Evolutionary conservation across 192 early-diverging fungal species (phyloP), one percentile per base, ranked within the genome.

Genomic region (Backusella mclennaniae): DNA sequence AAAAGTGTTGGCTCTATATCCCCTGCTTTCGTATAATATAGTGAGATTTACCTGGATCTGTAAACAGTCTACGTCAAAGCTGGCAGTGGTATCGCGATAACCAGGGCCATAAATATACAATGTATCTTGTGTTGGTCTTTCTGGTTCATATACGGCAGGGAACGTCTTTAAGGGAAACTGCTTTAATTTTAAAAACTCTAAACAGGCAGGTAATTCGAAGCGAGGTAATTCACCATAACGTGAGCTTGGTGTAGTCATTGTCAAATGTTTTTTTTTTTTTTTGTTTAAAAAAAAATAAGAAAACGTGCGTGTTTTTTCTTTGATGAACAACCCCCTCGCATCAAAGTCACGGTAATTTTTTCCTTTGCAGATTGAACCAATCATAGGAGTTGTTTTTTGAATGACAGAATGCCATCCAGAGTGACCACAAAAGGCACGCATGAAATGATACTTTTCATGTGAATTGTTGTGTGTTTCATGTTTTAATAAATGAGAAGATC

Each of bases 81-180:
- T 89, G 23, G 79, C 63, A 8, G 46, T 19, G 21, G 81, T 74
- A 0, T 81, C 76, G 11, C 59, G 42, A 73, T 77, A 80, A 68
- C 83, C 81, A 31, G 83, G 81, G n/a, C 87, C 87, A 78, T 85
- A 89, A 36, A 87, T 84, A 73, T 81, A 89, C 23, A 90, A 78
- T 26, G 75, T 81, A 35, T 87, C 83, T 11, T 76, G 71, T 8
- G 31, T 35, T 17, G 77, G 69, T 52, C 77, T 63, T 3, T 73
- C 59, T 4, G 78, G 84, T 15, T 77, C 66, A 63, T 80, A 73
- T 11, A 84, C 74, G 5, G 86, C 31, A 15, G 83, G 82, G 59
- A 73, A 74, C 0, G 75, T 79, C 14, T 78, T 80, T 14, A 87
- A 56, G n/a, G 87, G 87, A 67, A 87, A 87, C 15, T 68, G 52